These are phyloP conservation scores for Jacaranda mimosifolia DNA, from an alignment of 257 asterid species.

Conservation along the genomic window DNA sequence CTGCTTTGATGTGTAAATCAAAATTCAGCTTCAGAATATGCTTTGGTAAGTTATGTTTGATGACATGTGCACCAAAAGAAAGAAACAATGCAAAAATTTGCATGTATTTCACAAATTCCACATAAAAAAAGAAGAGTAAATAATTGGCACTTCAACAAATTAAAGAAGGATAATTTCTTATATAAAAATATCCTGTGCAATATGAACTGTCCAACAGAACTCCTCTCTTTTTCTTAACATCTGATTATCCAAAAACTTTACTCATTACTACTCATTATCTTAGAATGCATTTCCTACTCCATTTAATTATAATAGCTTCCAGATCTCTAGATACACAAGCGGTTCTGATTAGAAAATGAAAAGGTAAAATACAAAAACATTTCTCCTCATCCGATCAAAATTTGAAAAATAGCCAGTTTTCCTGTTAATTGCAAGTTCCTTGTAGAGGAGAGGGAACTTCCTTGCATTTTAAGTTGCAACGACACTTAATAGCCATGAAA, in stretches of 20 bases:
- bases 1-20: conserved; percentile 16
- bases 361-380: neutral
- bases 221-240: neutral
- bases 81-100: neutral
- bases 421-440: neutral
- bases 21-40: conserved; percentile 18
- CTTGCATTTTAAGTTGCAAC: neutral
- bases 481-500: neutral
- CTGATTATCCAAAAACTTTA: neutral
- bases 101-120: neutral
- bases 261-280: neutral
- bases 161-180: conserved; percentile 15
- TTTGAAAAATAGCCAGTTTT: neutral
- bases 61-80: conserved; percentile 2
- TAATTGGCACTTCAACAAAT: neutral
- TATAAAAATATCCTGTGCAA: neutral
- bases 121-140: neutral
- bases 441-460: neutral
- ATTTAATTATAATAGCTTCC: too few relatives aligned
- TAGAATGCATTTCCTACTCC: neutral
- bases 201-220: neutral
- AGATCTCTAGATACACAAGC: neutral
- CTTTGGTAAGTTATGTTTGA: conserved; percentile 5
- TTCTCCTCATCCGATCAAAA: neutral
- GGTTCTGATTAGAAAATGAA: neutral